These are phyloP conservation scores for Metschnikowia gelsemii DNA, from an alignment of 805 yeast genomes.

Conservation along the genomic window DNA sequence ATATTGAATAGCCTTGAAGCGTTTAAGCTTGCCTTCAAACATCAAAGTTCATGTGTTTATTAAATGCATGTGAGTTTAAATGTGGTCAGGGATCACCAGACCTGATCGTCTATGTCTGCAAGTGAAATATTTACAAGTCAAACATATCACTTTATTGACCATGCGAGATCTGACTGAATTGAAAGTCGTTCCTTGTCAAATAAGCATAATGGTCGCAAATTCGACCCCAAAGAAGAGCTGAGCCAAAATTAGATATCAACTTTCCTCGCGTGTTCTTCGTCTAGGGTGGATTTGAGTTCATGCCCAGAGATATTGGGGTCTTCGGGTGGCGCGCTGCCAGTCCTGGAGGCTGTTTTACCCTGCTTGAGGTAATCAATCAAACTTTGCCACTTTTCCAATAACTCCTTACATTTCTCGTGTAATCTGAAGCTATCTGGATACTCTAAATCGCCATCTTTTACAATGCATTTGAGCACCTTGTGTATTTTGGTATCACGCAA, in stretches of 20 bases:
- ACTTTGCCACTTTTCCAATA: slow-evolving; percentile 43
- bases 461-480: slow-evolving; percentile 51
- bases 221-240: no score
- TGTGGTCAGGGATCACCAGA: not conserved
- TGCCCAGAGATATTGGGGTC: slow-evolving; percentile 16
- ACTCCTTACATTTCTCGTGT: slow-evolving; percentile 43
- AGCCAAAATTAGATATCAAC: slow-evolving; percentile 12
- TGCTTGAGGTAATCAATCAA: slow-evolving; percentile 36
- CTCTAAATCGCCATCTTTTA: slow-evolving; percentile 39
- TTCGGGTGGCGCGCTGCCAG: slow-evolving; percentile 17
- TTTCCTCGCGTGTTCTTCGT: slow-evolving; percentile 9
- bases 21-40: not conserved
- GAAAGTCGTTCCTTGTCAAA: no score
- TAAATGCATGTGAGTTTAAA: not conserved
- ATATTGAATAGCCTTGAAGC: not conserved
- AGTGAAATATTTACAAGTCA: no score
- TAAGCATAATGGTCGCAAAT: no score
- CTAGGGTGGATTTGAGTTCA: slow-evolving; percentile 12
- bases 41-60: not conserved
- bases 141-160: no score
- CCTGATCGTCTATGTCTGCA: not conserved
- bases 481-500: slow-evolving; percentile 48
- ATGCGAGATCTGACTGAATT: no score
- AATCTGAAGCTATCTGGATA: slow-evolving; percentile 45
- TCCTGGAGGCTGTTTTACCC: slow-evolving; percentile 26